Base-by-base conservation (phyloP, 345 rosid genomes). In the Syzygium jambos region DNA sequence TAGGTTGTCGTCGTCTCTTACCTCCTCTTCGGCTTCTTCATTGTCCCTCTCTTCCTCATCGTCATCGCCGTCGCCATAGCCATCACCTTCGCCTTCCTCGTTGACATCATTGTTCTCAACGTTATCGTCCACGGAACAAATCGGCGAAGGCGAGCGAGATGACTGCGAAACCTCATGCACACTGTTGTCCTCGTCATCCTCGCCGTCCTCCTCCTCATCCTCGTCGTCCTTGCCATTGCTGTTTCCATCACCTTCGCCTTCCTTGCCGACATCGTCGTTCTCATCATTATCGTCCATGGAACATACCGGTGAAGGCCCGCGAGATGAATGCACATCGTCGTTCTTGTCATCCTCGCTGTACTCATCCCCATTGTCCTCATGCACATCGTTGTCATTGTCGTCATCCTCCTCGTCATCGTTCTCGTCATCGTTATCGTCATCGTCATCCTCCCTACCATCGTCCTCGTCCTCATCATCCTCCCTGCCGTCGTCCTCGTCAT, bases 41-140 rank as follows among this genome's bases (percentile, higher is more conserved):
- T 91, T 94, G 3, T 92, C 93, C 3, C 78, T 93, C 3, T 92
- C n/a, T 7, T 89, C 95, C 0, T 91, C 96, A 0, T 89, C 95
- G 0, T 90, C 95, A 1, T 92, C 93, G 0, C 87, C 92, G 0
- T 90, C 22, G 3, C 54, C 7, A 17, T 52, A 16, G 5, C 53
- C 53, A 4, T 52, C 15, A 5, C 23, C 57, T 19, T 19, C 7
- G 57, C 57, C 57, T 54, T 21, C 57, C 25, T 21, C 4, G 4
- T 22, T 54, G 57, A 54, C 57, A 54, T 54, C 7, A 9, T 54
- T 54, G 57, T 54, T 54, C 25, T 19, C 25, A 54, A 19, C 2
- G 10, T 19, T 54, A 54, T 54, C 57, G 4, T 8, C 25, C 9
- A 54, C 9, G 1, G 23, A 54, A 19, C 23, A 54, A 54, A 54